Evolutionary conservation across 352 stramenopile genomes (phyloP), one percentile per base, ranked within the genome.

Genomic region (Globisporangium abappressorium): DNA sequence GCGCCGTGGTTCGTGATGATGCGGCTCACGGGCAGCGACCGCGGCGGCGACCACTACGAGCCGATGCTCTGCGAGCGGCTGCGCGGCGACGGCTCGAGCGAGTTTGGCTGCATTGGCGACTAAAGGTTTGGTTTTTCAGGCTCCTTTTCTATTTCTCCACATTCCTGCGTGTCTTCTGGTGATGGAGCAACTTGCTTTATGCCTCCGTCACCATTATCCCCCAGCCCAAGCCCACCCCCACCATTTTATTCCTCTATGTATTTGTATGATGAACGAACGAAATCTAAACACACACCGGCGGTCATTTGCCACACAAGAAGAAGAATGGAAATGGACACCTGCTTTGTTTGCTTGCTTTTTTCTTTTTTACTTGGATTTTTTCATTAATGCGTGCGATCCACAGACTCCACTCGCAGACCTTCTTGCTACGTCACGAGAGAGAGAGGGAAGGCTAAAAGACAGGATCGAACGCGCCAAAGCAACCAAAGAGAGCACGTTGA

Each of bases 1-100:
- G 81, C 85, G 22, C 88, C 88, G 47, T 96, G 88, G 88, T 96
- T 96, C 66, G 66, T 96, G 68, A 73, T 96, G 33, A 96, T 96
- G 88, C 86, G 88, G 65, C 78, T 93, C 69, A 96, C 86, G 2
- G 88, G 88, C 15, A 90, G 81, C 64, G 88, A 96, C 64, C 86
- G 88, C 57, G 88, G 88, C 11, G 88, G 88, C 33, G 88, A 96
- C 70, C 88, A 96, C 66, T 96, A 96, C 76, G 88, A 96, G 69
- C 88, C 88, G 18, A 96, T 96, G 88, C 75, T 93, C 18, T 92
- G 83, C 57, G 82, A 92, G 65, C 86, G 88, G 28, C 80, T 96
- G 65, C 86, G 87, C 46, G 87, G 88, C 22, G 87, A 96, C 57
- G 86, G 86, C 51, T 94, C 85, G n/a, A 78, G 75, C 9, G 86